Evolutionary conservation across 495 filamentous ascomycete genomes (phyloP), one percentile per base, ranked within the genome.

Genomic region (Penicillium tannophilum): DNA sequence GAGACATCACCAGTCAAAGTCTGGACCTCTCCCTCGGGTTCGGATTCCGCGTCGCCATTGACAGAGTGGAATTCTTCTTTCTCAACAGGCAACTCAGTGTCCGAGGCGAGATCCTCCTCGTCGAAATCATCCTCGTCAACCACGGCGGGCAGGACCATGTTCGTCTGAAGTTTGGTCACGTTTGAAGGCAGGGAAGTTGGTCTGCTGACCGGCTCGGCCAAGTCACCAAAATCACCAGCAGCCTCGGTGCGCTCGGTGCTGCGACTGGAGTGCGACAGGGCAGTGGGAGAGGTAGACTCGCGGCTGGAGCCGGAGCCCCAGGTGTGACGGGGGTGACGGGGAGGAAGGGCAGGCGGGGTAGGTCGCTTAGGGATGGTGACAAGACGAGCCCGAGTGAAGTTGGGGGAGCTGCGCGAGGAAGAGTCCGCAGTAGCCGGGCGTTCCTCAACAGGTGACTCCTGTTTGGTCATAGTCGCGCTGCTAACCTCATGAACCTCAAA

Each of bases 331-430:
- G 88, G 86, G 58, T 82, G 87, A 31, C 86, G 77, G 4, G 80
- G 76, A 4, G 88, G 88, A 19, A 90, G 78, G 3, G 86, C 76
- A 12, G 88, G 88, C 10, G 90, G 89, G 7, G 87, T 79, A 3
- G 85, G 72, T 30, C 88, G 76, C 72, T 90, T 90, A 1, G 88
- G 84, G 66, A 93, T 91, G 20, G 82, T 88, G 26, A 93, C 87
- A 16, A 91, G 67, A 24, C 83, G 81, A 17, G 87, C 87, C 46
- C 84, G 80, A 17, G 82, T 82, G 43, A 90, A 80, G 2, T 82
- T 78, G 4, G 76, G 68, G 2, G 76, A 76, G 67, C 54, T 76
- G 67, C 58, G 79, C 70, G 58, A 78, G 42, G 46, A 79, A 82
- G 23, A 64, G 75, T 11, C 79, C 11, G 77, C 77, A 9, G 42